Evolutionary conservation across 148 eudicot genomes (phyloP).

Genomic region (Persicaria maculosa): DNA sequence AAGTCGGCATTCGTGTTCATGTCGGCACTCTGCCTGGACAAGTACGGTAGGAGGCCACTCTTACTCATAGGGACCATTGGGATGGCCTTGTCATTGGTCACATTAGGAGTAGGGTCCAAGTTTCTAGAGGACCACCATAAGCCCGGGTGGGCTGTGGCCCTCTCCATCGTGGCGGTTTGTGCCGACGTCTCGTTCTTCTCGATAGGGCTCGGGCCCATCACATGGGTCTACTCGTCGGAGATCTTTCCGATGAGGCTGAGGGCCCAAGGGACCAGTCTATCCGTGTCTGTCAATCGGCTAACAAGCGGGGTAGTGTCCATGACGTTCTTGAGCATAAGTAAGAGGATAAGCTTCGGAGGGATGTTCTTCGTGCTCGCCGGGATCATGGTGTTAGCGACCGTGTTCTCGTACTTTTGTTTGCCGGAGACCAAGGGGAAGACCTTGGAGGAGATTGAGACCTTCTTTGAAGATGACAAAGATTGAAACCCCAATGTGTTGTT

Average conservation of each 20-base stretch:
- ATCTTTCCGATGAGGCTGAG: conserved; percentile 74
- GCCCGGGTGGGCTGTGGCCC: conserved; percentile 66
- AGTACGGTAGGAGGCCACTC: conserved; percentile 71
- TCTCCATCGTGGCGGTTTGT: conserved; percentile 66
- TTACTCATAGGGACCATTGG: conserved; percentile 63
- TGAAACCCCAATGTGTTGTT: neutral
- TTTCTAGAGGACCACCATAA: conserved; percentile 45
- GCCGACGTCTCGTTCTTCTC: conserved; percentile 85
- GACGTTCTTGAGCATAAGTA: conserved; percentile 56
- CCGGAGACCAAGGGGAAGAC: conserved; percentile 82
- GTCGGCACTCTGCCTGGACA: conserved; percentile 70
- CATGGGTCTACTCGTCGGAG: conserved; percentile 97
- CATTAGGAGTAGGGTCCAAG: conserved; percentile 64
- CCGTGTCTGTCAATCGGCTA: conserved; percentile 75
- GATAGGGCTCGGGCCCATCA: conserved; percentile 89
- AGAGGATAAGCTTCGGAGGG: conserved; percentile 65
- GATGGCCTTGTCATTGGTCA: conserved; percentile 45
- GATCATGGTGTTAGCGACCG: conserved; percentile 43
- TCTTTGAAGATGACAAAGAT: conserved; percentile 38
- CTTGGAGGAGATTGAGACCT: conserved; percentile 57
- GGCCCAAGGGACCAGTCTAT: conserved; percentile 75
- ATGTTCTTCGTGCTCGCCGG: conserved; percentile 61
- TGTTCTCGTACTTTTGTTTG: conserved; percentile 64
- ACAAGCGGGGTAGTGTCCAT: conserved; percentile 77
- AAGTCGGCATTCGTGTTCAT: conserved; percentile 65